A percentile compares a stretch with the other conserved stretches of the same genome.
Evolutionary conservation across 2,329 filamentous ascomycete genomes (phyloP).

Genomic region (Microdochium trichocladiopsis): DNA sequence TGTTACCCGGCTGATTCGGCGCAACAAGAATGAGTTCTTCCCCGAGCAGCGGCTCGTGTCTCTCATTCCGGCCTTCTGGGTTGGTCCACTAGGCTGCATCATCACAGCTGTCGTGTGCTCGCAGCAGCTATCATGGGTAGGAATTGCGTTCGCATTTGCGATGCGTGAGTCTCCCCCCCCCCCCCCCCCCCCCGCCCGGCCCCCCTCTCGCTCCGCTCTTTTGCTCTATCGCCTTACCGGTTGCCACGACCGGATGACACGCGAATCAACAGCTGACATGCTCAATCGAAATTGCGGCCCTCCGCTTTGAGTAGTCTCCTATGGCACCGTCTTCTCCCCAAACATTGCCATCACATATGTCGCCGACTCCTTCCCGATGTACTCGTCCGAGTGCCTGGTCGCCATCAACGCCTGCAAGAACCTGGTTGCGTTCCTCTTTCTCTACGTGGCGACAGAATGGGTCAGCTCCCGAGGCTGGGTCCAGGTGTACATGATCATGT

Average conservation of each 20-base stretch:
- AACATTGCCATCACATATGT: conserved; percentile 1
- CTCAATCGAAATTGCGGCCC: not conserved
- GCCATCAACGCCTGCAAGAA: conserved; percentile 1
- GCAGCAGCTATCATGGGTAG: not conserved
- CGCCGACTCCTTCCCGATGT: not conserved
- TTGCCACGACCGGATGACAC: not conserved
- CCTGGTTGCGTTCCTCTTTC: conserved; percentile 4
- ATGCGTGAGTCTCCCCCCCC: not conserved
- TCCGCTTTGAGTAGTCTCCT: not conserved
- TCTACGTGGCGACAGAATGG: conserved; percentile 4
- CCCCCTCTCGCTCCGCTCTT: too few species aligned
- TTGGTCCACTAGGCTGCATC: not conserved
- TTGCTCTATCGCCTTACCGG: too few species aligned
- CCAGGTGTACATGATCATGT: conserved; percentile 6
- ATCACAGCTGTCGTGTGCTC: not conserved
- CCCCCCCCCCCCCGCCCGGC: too few species aligned
- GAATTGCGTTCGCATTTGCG: not conserved
- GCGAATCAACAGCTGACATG: too few species aligned
- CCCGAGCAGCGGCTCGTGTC: conserved; percentile 1
- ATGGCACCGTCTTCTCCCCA: not conserved
- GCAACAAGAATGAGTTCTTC: not conserved
- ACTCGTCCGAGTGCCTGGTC: not conserved
- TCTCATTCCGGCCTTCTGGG: not conserved
- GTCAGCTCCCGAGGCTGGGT: conserved; percentile 3
- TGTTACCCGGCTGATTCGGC: not conserved